These are phyloP conservation scores for Darksidea phi DNA, from an alignment of 495 filamentous ascomycete species.

Conservation along the genomic window DNA sequence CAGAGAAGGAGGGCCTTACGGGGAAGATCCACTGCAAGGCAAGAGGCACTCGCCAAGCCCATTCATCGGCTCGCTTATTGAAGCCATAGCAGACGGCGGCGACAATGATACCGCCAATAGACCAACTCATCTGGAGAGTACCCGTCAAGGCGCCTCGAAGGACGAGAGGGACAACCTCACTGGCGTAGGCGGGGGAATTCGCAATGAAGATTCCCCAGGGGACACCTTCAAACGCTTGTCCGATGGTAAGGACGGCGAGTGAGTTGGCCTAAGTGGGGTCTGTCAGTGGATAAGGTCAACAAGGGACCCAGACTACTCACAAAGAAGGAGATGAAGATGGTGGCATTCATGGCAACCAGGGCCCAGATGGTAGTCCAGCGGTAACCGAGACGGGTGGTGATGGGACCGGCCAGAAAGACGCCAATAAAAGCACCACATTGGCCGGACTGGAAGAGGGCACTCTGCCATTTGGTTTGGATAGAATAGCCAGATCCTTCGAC, in stretches of 20 bases:
- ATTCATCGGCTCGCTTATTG: slow-evolving; percentile 14
- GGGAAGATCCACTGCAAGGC: slow-evolving; percentile 33
- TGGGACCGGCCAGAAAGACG: slow-evolving; percentile 17
- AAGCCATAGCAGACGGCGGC: slow-evolving; percentile 9
- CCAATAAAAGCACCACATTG: slow-evolving; percentile 35
- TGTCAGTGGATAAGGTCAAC: slow-evolving; percentile 3
- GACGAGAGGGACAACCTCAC: slow-evolving; percentile 26
- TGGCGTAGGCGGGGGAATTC: slow-evolving; percentile 18
- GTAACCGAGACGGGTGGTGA: slow-evolving; percentile 22
- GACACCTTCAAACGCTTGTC: slow-evolving; percentile 16
- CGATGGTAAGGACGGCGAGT: no score
- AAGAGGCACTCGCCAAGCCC: slow-evolving; percentile 28
- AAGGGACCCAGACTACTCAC: slow-evolving; percentile 25
- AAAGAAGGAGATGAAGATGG: slow-evolving; percentile 31
- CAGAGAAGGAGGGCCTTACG: slow-evolving; percentile 2
- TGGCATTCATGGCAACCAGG: slow-evolving; percentile 21
- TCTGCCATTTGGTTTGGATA: slow-evolving; percentile 45
- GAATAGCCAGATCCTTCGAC: slow-evolving; percentile 7
- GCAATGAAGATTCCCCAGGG: slow-evolving; percentile 33
- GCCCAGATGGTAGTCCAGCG: slow-evolving; percentile 18
- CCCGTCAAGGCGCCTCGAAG: slow-evolving; percentile 16
- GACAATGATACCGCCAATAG: slow-evolving; percentile 24
- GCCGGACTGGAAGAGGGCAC: slow-evolving; percentile 43
- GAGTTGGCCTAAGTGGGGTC: no score
- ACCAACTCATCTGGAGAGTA: slow-evolving; percentile 19